Evolutionary conservation across 495 filamentous ascomycete genomes (phyloP), one percentile per base, ranked within the genome.

Genomic region (Viridothelium virens): DNA sequence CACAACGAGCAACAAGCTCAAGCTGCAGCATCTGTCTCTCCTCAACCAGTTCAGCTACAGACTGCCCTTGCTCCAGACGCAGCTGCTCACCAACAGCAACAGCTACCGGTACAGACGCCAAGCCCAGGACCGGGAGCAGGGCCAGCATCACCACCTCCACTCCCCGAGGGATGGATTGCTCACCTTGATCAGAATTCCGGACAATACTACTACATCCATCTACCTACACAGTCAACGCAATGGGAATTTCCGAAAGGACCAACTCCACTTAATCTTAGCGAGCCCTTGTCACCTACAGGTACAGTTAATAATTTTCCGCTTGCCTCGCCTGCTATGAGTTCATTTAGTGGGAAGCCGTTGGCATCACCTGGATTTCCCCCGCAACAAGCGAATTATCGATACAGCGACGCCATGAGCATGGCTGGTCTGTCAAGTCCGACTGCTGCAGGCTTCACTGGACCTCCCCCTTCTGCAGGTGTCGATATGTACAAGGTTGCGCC

Each of bases 141-240:
- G 10, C 90, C 90, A 37, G 83, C 87, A 37, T 91, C 89, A 36
- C 94, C 92, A 10, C 95, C 94, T 6, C 94, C 92, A 12, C 82
- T 98, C 11, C 94, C 94, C 14, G 95, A 97, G 74, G 94, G 95
- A 10, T 98, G 94, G 94, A 97, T 97, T 74, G 92, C 95, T 12
- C 95, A 97, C 72, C 81, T 97, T 6, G 94, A 98, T 73, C 89
- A 89, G 48, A 96, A 87, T 72, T 96, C 92, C 3, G 94, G 95
- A 6, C 94, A 97, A 73, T 98, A 97, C 74, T 98, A 98, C 74
- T 98, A 98, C 74, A 98, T 98, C 68, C 95, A 98, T 74, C 83
- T 98, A 18, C 88, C 94, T 10, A 92, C 94, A 0, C 94, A 97
- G 73, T 91, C 91, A 2, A 98, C 94, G 12, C 94, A 98, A 74